phyloP scores from a whole-genome alignment of 2,329 filamentous ascomycete species.

The Scedosporium minutisporum region DNA sequence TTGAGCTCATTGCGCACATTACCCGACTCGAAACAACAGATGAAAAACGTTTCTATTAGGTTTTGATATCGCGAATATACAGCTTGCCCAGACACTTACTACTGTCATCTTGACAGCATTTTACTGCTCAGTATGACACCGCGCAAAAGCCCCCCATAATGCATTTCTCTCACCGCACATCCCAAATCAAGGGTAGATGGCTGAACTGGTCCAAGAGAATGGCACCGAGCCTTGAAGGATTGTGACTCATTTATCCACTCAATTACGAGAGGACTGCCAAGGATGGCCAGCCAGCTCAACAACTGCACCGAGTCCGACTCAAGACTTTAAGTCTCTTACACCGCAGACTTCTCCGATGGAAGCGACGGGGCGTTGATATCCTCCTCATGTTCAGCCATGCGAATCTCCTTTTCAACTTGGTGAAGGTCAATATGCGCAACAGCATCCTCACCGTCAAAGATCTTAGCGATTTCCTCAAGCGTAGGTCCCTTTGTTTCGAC shows the following conservation, averaged over 20 bases:
- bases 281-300: too few relatives aligned
- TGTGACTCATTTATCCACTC: too few relatives aligned
- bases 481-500: conserved; percentile 63
- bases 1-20: background rate
- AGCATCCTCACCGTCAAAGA: conserved; percentile 58
- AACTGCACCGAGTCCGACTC: background rate
- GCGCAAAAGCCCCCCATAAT: background rate
- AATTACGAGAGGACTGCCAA: too few relatives aligned
- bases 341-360: background rate
- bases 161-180: too few relatives aligned
- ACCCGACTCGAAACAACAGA: background rate
- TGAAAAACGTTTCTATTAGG: background rate
- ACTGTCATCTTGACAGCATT: background rate
- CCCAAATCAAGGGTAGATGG: too few relatives aligned
- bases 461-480: conserved; percentile 59
- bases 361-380: conserved; percentile 8
- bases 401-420: conserved; percentile 45
- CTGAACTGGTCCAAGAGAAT: too few relatives aligned
- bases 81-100: background rate
- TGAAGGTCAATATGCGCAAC: conserved; percentile 44
- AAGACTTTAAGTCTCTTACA: background rate
- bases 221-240: too few relatives aligned
- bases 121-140: background rate
- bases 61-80: background rate
- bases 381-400: conserved; percentile 22